phyloP scores from a whole-genome alignment of 2,329 filamentous ascomycete genomes.

The Aspergillus viridinutans region DNA sequence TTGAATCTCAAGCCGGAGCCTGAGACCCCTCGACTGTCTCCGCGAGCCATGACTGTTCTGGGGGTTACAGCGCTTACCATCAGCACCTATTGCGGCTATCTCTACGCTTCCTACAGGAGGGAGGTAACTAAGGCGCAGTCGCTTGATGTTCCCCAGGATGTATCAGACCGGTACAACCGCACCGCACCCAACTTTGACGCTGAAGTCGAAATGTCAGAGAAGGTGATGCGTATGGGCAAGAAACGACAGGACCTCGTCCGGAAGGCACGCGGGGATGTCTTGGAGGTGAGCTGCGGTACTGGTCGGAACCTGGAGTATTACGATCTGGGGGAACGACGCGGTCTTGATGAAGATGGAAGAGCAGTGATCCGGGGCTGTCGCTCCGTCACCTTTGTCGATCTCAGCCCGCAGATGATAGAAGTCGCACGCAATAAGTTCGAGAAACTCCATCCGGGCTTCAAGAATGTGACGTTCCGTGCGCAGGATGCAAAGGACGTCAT shows the following conservation, averaged over 20 bases:
- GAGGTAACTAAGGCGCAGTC: constrained; percentile 30
- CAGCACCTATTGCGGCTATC: constrained; percentile 41
- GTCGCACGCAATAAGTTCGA: constrained; percentile 43
- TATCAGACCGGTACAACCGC: constrained; percentile 45
- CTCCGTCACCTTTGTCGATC: constrained; percentile 46
- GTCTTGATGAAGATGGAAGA: constrained; percentile 27
- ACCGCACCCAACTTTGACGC: constrained; percentile 43
- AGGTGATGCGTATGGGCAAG: constrained; percentile 37
- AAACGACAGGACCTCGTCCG: constrained; percentile 41
- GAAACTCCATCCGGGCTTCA: constrained; percentile 29
- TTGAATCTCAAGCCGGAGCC: constrained; percentile 17
- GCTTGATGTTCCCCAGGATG: constrained; percentile 36
- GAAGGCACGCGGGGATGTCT: constrained; percentile 43
- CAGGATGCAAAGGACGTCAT: constrained; percentile 34
- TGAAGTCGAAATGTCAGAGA: constrained; percentile 44
- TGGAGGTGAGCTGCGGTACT: constrained; percentile 50
- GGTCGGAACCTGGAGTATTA: constrained; percentile 47
- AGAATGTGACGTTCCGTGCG: constrained; percentile 29
- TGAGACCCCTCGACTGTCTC: constrained; percentile 21
- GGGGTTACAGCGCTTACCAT: constrained; percentile 38
- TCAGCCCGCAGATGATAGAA: constrained; percentile 46
- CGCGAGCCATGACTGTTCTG: constrained; percentile 33
- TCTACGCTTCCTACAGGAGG: constrained; percentile 41
- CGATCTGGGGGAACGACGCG: constrained; percentile 34
- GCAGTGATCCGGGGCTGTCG: constrained; percentile 32